Evolutionary conservation across 305 asterid genomes (phyloP).

Genomic region (Solanum hybrid): DNA sequence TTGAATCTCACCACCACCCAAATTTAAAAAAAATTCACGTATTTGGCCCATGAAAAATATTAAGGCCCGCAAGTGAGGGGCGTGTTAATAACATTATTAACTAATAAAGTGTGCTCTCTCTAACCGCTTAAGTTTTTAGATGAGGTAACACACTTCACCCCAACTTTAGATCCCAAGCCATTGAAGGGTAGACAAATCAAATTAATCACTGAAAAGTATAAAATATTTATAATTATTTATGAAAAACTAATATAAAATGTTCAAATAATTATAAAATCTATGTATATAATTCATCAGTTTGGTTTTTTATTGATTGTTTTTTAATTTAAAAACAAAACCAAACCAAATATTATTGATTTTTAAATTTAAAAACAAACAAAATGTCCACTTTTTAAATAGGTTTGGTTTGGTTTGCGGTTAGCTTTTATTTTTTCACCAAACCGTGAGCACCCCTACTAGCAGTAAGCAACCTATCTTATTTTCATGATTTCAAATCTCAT

Average conservation of each 20-base stretch:
- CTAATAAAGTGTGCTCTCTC: not conserved
- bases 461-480: not conserved
- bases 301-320: not conserved
- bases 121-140: not conserved
- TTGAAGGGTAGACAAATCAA: not conserved
- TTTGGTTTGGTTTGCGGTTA: not conserved
- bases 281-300: not conserved
- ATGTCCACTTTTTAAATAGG: not conserved
- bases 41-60: not conserved
- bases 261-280: not conserved
- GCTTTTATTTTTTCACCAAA: not conserved
- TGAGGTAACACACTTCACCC: not conserved
- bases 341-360: not conserved
- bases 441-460: not conserved
- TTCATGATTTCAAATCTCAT: not conserved
- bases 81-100: not conserved
- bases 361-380: not conserved
- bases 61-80: not conserved
- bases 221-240: too few species aligned
- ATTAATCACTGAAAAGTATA: not conserved
- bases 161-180: not conserved
- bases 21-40: too few species aligned
- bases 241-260: not conserved
- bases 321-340: too few species aligned
- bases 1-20: not conserved